These are phyloP conservation scores for Polyrhizophydium stewartii DNA, from an alignment of 371 early-diverging fungal genomes.

Conservation along the genomic window DNA sequence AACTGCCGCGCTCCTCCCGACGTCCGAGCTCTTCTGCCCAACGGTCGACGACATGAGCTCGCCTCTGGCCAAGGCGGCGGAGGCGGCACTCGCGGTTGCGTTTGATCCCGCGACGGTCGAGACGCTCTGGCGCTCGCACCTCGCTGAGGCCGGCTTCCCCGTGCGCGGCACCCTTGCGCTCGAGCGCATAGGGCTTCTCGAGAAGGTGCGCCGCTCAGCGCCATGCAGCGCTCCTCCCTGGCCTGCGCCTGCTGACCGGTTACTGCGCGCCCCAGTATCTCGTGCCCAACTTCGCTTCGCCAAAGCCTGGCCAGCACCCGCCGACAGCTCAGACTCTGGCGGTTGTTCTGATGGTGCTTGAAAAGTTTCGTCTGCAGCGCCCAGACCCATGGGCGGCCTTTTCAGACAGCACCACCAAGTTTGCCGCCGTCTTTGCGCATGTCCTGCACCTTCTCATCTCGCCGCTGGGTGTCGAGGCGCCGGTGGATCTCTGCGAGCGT, in stretches of 20 bases:
- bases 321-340: constrained; percentile 64
- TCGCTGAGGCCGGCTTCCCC: constrained; percentile 23
- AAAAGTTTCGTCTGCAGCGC: constrained; percentile 70
- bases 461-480: constrained; percentile 4
- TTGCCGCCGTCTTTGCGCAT: constrained; percentile 52
- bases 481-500: constrained; percentile 30
- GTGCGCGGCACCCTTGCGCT: background rate
- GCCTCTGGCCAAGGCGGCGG: too few species aligned
- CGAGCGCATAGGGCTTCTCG: background rate
- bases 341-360: constrained; percentile 81
- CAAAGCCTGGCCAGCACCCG: background rate
- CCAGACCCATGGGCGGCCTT: constrained; percentile 44
- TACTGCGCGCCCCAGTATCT: background rate
- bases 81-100: background rate
- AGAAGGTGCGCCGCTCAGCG: background rate
- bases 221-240: background rate
- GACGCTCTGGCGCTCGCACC: constrained; percentile 52
- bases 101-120: constrained; percentile 52
- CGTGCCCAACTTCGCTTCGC: background rate
- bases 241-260: background rate
- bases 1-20: too few species aligned
- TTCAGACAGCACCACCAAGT: constrained; percentile 49
- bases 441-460: constrained; percentile 47
- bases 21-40: too few species aligned
- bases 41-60: too few species aligned